These are phyloP conservation scores for Chloropicon primus DNA, from an alignment of 139 green algal species.

Conservation along the genomic window DNA sequence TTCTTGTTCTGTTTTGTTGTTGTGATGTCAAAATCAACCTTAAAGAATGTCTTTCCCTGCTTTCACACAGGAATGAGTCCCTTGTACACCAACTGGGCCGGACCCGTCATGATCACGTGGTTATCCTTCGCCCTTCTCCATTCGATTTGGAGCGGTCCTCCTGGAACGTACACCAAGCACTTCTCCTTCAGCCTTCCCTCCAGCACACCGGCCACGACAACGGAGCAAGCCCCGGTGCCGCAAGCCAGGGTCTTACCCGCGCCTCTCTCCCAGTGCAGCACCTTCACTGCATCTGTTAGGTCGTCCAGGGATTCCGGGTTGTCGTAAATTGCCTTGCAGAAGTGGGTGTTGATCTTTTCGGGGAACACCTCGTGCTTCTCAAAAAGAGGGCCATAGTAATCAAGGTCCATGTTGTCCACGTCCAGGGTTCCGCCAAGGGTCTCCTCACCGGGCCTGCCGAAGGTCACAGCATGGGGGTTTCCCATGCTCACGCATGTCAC, in stretches of 20 bases:
- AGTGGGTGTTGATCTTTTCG: constrained; percentile 87
- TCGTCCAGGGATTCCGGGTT: background rate
- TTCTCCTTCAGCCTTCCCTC: constrained; percentile 68
- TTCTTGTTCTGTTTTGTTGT: too few species aligned
- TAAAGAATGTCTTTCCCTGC: too few species aligned
- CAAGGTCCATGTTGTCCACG: constrained; percentile 59
- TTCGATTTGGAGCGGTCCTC: constrained; percentile 88
- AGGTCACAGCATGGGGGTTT: constrained; percentile 90
- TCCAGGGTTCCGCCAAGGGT: constrained; percentile 18
- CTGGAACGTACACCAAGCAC: constrained; percentile 82
- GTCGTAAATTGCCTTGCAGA: constrained; percentile 36
- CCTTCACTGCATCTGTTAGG: constrained; percentile 37
- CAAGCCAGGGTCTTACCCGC: constrained; percentile 89
- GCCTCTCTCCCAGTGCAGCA: constrained; percentile 96
- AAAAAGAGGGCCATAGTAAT: constrained; percentile 68
- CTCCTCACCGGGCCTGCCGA: constrained; percentile 28
- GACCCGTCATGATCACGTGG: constrained; percentile 94
- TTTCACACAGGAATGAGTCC: constrained; percentile 20
- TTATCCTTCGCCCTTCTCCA: constrained; percentile 73
- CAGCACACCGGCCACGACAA: constrained; percentile 89
- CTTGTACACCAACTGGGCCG: constrained; percentile 73
- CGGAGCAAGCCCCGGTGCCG: constrained; percentile 90
- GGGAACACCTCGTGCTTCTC: constrained; percentile 84
- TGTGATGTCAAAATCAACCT: too few species aligned
- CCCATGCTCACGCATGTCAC: constrained; percentile 92